phyloP scores from a whole-genome alignment of 352 stramenopile genomes.

The Pythium vanterpoolii region DNA sequence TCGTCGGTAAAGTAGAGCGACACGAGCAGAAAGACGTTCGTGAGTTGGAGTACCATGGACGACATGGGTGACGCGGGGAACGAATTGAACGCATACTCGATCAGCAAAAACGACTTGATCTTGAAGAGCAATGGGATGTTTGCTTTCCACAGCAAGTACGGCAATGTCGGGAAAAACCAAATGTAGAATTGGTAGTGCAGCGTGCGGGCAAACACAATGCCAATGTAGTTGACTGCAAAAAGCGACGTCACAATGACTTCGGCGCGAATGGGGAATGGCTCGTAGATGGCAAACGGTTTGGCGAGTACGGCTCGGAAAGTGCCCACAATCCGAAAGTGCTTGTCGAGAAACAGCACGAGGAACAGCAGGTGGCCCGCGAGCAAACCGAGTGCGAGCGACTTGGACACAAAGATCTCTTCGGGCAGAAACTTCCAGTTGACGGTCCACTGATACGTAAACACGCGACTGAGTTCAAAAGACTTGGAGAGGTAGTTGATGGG shows the following conservation, averaged over 20 bases:
- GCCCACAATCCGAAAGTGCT: conserved; percentile 78
- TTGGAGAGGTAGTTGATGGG: conserved; percentile 94
- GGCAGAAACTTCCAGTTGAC: conserved; percentile 97
- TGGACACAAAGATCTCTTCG: conserved; percentile 75
- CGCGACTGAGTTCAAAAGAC: conserved; percentile 96
- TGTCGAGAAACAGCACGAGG: conserved; percentile 74
- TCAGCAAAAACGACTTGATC: conserved; percentile 75
- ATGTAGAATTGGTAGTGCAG: conserved; percentile 99
- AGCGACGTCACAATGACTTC: conserved; percentile 85
- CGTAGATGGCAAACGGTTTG: conserved; percentile 69
- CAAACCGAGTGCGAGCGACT: conserved; percentile 55
- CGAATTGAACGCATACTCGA: conserved; percentile 94
- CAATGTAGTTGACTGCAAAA: conserved; percentile 95
- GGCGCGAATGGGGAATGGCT: conserved; percentile 77
- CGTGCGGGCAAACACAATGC: conserved; percentile 94
- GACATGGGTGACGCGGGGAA: conserved; percentile 92
- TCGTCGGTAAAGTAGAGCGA: conserved; percentile 71
- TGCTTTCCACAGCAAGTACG: conserved; percentile 92
- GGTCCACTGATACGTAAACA: conserved; percentile 99
- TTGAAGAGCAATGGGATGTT: conserved; percentile 81
- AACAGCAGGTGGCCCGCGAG: conserved; percentile 63
- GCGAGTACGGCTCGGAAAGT: conserved; percentile 67
- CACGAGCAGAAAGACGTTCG: conserved; percentile 86
- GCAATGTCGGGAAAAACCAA: conserved; percentile 96
- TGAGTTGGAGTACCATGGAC: conserved; percentile 91